phyloP scores from a whole-genome alignment of 2,329 filamentous ascomycete species.

The Rhynchosporium agropyri region DNA sequence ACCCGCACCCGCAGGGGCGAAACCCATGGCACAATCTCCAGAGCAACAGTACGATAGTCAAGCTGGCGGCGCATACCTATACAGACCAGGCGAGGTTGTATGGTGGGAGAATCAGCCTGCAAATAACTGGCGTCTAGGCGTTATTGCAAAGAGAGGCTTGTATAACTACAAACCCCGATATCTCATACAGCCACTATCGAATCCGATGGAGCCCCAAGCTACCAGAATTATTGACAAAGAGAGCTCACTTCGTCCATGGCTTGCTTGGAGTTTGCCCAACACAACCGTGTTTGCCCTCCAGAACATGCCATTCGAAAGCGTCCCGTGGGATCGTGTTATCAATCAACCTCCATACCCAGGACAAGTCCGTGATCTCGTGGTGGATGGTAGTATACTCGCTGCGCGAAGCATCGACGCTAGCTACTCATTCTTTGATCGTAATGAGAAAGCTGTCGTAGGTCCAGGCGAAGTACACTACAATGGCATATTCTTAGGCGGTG shows the following conservation, averaged over 20 bases:
- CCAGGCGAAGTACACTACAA: conserved; percentile 51
- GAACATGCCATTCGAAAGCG: conserved; percentile 49
- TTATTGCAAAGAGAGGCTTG: conserved; percentile 51
- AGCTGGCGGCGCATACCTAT: conserved; percentile 51
- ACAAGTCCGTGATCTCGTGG: conserved; percentile 50
- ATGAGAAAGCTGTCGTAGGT: conserved; percentile 45
- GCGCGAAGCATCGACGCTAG: conserved; percentile 57
- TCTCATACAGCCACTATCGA: conserved; percentile 52
- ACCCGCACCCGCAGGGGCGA: not conserved
- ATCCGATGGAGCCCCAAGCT: conserved; percentile 46
- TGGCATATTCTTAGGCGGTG: conserved; percentile 58
- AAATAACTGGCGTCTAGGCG: conserved; percentile 55
- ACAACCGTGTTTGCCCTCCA: conserved; percentile 51
- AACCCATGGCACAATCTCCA: conserved; percentile 25
- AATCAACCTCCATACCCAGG: conserved; percentile 47
- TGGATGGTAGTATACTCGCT: conserved; percentile 60
- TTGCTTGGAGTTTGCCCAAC: conserved; percentile 59
- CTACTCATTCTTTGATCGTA: conserved; percentile 55
- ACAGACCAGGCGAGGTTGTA: conserved; percentile 56
- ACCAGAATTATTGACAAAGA: conserved; percentile 49
- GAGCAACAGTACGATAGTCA: conserved; percentile 54
- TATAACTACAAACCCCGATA: conserved; percentile 45
- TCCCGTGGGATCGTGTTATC: conserved; percentile 53
- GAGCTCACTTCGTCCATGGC: conserved; percentile 54
- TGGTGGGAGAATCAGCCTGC: conserved; percentile 53